phyloP scores from a whole-genome alignment of 345 rosid species.

The Hirschfeldia incana region DNA sequence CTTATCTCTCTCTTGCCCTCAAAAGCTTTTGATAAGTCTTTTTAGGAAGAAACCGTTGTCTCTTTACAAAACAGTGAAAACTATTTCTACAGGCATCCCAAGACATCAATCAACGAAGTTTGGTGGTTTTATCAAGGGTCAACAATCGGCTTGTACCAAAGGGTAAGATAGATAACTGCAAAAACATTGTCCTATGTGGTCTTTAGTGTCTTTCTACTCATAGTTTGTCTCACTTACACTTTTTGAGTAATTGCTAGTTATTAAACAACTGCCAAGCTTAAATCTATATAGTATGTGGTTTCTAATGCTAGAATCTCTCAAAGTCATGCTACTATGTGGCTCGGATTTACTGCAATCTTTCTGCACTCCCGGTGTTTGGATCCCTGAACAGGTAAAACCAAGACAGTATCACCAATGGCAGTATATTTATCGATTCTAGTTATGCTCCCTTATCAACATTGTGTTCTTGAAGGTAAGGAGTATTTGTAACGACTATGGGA shows the following conservation, averaged over 20 bases:
- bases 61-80: conserved; percentile 14
- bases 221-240: not conserved
- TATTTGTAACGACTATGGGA: conserved; percentile 76
- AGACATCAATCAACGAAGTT: conserved; percentile 60
- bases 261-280: not conserved
- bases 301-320: conserved; percentile 56
- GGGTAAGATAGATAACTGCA: conserved; percentile 45
- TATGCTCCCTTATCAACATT: not conserved
- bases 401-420: not conserved
- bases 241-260: not conserved
- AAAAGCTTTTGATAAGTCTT: not conserved
- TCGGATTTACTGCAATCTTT: conserved; percentile 86
- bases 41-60: not conserved
- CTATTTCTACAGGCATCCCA: conserved; percentile 64
- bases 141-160: conserved; percentile 36
- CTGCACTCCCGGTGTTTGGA: conserved; percentile 76
- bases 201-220: not conserved
- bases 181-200: not conserved
- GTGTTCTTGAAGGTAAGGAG: conserved; percentile 48
- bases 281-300: conserved; percentile 10
- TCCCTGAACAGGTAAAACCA: conserved; percentile 70
- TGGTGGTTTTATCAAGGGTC: conserved; percentile 62
- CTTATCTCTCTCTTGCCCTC: not conserved
- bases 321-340: conserved; percentile 88
- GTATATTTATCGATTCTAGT: not conserved